Evolutionary conservation across 2,329 filamentous ascomycete species (phyloP), one percentile per base, ranked within the genome.

Genomic region (Pseudofabraea citricarpa): DNA sequence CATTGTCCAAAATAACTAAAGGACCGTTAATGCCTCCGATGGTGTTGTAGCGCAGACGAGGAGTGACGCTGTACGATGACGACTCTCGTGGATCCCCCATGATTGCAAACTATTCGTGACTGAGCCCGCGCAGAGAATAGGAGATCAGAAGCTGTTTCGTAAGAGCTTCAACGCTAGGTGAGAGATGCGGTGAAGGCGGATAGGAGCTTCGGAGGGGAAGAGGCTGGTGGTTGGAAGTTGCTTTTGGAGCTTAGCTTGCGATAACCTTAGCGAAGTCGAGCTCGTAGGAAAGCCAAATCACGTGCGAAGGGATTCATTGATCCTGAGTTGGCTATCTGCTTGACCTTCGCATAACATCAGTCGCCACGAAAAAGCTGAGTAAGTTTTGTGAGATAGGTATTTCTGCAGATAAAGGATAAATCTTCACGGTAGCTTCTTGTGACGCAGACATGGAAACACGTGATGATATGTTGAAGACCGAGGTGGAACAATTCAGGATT

Each of bases 21-120:
- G 93, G 93, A 47, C 93, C 93, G 73, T 98, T 98, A 70, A 98
- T 85, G 74, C 91, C 91, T 63, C 90, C 88, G 64, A 98, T 90
- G 59, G 93, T 98, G 75, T 98, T 98, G 81, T 98, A 98, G 62
- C 86, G 83, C 70, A 97, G 77, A 64, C 83, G 74, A 56, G 83
- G 83, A 64, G 81, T 77, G 64, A 87, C 59, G 49, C 52, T 57
- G 54, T 60, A 64, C 44, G 61, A 63, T 45, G 61, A 63, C 41
- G 61, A 61, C 43, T 63, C 61, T 52, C 61, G 50, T 46, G 59
- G 60, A 42, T 63, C 61, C 46, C 58, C 58, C 60, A 62, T 62
- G 45, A 31, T 50, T 51, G 55, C 49, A 45, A 37, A 20, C 32
- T 18, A 5, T 37, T 21, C 16, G 12, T 13, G 21, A 24, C 42